These are phyloP conservation scores for Podila verticillata DNA, from an alignment of 192 early-diverging fungal genomes.

Conservation along the genomic window DNA sequence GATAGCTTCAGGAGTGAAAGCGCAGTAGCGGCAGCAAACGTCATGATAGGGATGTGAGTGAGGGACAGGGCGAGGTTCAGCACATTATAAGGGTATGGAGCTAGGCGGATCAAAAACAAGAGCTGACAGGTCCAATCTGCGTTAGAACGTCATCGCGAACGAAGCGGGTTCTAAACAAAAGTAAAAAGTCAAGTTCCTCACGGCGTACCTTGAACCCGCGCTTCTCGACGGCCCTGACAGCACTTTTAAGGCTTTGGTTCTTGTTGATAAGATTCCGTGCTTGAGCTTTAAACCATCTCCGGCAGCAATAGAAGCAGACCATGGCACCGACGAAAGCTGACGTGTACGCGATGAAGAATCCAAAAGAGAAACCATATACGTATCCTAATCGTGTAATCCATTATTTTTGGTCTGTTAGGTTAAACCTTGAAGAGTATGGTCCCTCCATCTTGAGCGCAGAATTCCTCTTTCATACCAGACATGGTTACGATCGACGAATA, in stretches of 20 bases:
- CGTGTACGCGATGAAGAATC: constrained; percentile 67
- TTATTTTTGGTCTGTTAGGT: not conserved
- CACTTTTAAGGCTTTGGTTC: constrained; percentile 59
- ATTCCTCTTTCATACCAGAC: constrained; percentile 40
- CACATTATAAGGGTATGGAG: constrained; percentile 78
- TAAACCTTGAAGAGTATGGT: not conserved
- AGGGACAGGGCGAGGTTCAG: constrained; percentile 68
- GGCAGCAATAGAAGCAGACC: constrained; percentile 62
- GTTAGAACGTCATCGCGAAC: not conserved
- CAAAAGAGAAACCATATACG: constrained; percentile 68
- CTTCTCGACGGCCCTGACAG: constrained; percentile 66
- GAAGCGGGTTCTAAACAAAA: not conserved
- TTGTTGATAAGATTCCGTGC: constrained; percentile 53
- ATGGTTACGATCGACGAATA: constrained; percentile 72
- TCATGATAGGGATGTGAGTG: constrained; percentile 58
- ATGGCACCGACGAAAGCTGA: constrained; percentile 64
- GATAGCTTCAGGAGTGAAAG: constrained; percentile 65
- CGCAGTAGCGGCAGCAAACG: constrained; percentile 61
- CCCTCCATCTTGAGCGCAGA: no score
- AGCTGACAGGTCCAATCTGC: constrained; percentile 49
- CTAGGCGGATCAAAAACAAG: constrained; percentile 70
- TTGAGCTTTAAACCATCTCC: constrained; percentile 56
- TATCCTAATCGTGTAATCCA: constrained; percentile 49
- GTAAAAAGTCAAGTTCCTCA: not conserved
- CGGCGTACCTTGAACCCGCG: constrained; percentile 65